phyloP scores from a whole-genome alignment of 495 filamentous ascomycete species.

The Friedmanniomyces simplex region DNA sequence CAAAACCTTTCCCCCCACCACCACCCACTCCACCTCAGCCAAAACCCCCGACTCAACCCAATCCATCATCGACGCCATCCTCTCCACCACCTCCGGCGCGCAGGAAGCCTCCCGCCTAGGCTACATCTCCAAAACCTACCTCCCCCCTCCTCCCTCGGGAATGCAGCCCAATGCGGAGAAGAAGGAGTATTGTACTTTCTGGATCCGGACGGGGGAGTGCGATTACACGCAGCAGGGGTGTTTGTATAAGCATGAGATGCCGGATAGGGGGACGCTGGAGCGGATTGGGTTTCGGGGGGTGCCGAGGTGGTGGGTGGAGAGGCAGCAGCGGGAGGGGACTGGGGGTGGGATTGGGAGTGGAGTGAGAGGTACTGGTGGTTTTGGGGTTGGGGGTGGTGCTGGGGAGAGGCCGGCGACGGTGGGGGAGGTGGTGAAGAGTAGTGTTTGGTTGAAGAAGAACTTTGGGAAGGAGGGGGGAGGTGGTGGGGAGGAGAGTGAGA shows the following conservation, averaged over 20 bases:
- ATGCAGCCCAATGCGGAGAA: conserved; percentile 28
- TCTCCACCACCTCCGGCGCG: conserved; percentile 9
- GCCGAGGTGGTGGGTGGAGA: conserved; percentile 48
- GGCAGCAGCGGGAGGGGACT: too few species aligned
- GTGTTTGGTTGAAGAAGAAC: conserved; percentile 10
- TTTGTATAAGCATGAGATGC: conserved; percentile 81
- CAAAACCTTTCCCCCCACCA: background rate
- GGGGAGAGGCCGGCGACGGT: background rate
- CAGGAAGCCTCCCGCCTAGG: conserved; percentile 2
- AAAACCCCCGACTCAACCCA: conserved; percentile 6
- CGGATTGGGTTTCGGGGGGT: conserved; percentile 49
- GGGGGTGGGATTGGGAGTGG: too few species aligned
- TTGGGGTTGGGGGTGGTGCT: background rate
- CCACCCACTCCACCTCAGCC: background rate
- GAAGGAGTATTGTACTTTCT: conserved; percentile 80
- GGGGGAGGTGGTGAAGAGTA: background rate
- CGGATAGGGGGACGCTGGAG: conserved; percentile 50
- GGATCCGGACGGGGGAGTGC: conserved; percentile 74
- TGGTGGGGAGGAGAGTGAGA: background rate
- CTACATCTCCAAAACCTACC: background rate
- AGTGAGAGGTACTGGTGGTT: background rate
- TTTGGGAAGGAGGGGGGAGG: conserved; percentile 3
- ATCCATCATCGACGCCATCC: conserved; percentile 19
- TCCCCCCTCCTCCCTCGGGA: conserved; percentile 25
- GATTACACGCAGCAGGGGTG: conserved; percentile 79